Evolutionary conservation across 1,139 yeast species (phyloP).

Genomic region (Wickerhamomyces sp.): DNA sequence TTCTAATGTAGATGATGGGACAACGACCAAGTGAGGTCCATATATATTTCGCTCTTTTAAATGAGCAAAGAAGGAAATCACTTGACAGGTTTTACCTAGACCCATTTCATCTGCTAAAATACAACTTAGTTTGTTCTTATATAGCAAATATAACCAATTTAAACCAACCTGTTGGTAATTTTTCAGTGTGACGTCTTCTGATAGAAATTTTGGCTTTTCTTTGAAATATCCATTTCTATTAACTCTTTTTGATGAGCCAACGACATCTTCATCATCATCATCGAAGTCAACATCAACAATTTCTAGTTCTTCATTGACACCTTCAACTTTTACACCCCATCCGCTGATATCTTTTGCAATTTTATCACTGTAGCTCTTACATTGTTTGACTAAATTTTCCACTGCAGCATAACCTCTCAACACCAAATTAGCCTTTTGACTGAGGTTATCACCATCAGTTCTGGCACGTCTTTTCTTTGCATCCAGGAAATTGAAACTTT

Average conservation of each 20-base stretch:
- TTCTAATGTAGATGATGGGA: slow-evolving; percentile 94
- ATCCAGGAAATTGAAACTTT: slow-evolving; percentile 44
- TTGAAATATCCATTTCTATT: slow-evolving; percentile 48
- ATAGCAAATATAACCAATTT: slow-evolving; percentile 84
- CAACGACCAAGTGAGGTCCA: slow-evolving; percentile 83
- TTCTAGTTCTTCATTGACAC: slow-evolving; percentile 54
- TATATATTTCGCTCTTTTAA: slow-evolving; percentile 55
- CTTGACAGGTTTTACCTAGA: slow-evolving; percentile 93
- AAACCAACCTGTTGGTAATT: slow-evolving; percentile 93
- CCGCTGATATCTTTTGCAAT: slow-evolving; percentile 68
- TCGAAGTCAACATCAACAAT: slow-evolving; percentile 42
- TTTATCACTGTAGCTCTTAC: slow-evolving; percentile 69
- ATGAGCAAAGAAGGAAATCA: slow-evolving; percentile 86
- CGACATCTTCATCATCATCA: slow-evolving; percentile 32
- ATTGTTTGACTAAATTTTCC: slow-evolving; percentile 78
- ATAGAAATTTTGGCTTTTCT: slow-evolving; percentile 63
- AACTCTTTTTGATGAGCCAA: slow-evolving; percentile 21
- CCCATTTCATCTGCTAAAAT: slow-evolving; percentile 99
- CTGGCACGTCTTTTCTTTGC: slow-evolving; percentile 31
- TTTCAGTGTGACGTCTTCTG: slow-evolving; percentile 64
- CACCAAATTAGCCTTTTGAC: slow-evolving; percentile 65
- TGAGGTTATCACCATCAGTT: slow-evolving; percentile 68
- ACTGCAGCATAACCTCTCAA: slow-evolving; percentile 91
- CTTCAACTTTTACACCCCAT: slow-evolving; percentile 82
- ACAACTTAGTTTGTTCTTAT: slow-evolving; percentile 76